phyloP scores from a whole-genome alignment of 2,329 filamentous ascomycete species.

The Fusarium miscanthi region DNA sequence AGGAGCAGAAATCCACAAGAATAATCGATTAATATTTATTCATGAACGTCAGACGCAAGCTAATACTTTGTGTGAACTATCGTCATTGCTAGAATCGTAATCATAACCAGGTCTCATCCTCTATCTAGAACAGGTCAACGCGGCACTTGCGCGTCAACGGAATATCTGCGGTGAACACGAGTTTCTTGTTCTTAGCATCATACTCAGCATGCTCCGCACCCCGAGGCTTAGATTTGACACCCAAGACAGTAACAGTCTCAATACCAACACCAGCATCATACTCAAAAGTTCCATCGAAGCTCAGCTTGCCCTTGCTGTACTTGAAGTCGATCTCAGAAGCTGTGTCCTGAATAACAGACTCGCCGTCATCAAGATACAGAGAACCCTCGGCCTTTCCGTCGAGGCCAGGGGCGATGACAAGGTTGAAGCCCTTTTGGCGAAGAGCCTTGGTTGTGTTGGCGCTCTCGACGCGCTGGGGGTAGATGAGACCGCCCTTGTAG shows the following conservation, averaged over 20 bases:
- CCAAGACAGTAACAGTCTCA: constrained; percentile 61
- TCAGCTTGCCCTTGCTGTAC: constrained; percentile 65
- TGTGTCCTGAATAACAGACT: constrained; percentile 66
- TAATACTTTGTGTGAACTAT: neutral
- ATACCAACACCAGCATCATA: constrained; percentile 60
- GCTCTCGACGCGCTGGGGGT: constrained; percentile 65
- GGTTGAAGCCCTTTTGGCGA: constrained; percentile 72
- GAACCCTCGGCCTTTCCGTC: constrained; percentile 72
- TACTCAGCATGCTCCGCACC: constrained; percentile 30
- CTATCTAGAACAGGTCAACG: neutral
- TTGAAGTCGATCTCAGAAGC: constrained; percentile 70
- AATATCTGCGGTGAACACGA: constrained; percentile 34
- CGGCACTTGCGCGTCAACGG: constrained; percentile 33
- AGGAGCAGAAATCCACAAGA: neutral
- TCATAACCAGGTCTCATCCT: neutral
- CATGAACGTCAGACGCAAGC: neutral
- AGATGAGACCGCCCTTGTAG: constrained; percentile 70
- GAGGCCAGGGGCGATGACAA: constrained; percentile 72
- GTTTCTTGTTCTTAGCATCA: constrained; percentile 40
- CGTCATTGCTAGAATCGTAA: neutral
- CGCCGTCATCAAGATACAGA: constrained; percentile 81
- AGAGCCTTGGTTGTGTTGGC: constrained; percentile 73
- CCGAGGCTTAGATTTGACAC: constrained; percentile 40
- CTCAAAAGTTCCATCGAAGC: constrained; percentile 63
- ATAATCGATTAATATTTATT: neutral